Base-by-base conservation (phyloP, 768 basidiomycete genomes). In the Galerina sulciceps region DNA sequence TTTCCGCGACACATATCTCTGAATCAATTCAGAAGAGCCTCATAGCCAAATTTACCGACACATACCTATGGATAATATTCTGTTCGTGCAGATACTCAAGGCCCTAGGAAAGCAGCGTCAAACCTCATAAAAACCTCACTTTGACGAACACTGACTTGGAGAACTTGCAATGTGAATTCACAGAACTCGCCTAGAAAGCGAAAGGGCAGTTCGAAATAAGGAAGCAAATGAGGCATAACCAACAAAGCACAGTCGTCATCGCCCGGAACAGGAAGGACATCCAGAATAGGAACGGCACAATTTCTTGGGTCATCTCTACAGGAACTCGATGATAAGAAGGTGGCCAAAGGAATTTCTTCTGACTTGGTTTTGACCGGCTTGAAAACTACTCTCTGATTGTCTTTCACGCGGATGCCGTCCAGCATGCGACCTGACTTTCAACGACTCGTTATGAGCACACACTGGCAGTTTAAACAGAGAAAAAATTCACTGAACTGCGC, bases 31-130 rank as follows among this genome's bases (percentile, higher is more conserved):
- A 31, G 26, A n/a, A 31, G 5, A 8, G 26, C 26, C 8, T 31
- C 26, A 31, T 31, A 31, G 26, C 26, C 26, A 31, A 4, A 31
- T 31, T 31, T 8, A 31, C 26, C 26, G 17, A 55, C 13, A 8
- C 36, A 22, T 46, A 56, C 59, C 53, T 52, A 37, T 60, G 59
- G 2, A 43, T 38, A 14, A 60, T 56, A 18, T 60, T 46, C 17
- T 60, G 55, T 40, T 64, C 63, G 34, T 60, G 63, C n/a, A n/a
- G n/a, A n/a, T n/a, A n/a, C n/a, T n/a, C n/a, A 4, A 60, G 6
- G 42, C 44, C 46, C 63, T 60, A 23, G 17, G 18, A 36, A 31
- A 2, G 15, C 15, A n/a, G 18, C 11, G 50, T 36, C 8, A 26
- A 6, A n/a, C n/a, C 6, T 13, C 10, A 31, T 35, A 34, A 22